phyloP scores from a whole-genome alignment of 2,329 filamentous ascomycete genomes.

The Phyllosticta citrichinensis region DNA sequence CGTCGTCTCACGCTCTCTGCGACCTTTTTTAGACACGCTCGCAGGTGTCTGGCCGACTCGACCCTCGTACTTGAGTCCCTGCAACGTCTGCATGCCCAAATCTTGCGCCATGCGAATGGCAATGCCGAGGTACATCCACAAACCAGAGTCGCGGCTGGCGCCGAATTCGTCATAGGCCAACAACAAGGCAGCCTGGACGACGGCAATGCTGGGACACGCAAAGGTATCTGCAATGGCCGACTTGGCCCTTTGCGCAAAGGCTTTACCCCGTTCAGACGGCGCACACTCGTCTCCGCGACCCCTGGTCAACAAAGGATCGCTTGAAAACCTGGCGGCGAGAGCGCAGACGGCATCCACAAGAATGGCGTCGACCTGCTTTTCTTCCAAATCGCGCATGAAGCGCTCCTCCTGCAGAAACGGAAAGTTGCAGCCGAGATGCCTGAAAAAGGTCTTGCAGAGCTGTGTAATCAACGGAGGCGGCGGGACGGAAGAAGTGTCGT shows the following conservation, averaged over 20 bases:
- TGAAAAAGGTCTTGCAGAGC: conserved; percentile 72
- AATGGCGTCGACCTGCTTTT: conserved; percentile 74
- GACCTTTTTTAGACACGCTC: conserved; percentile 29
- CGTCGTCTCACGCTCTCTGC: conserved; percentile 35
- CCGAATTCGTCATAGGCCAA: conserved; percentile 87
- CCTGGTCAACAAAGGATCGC: conserved; percentile 40
- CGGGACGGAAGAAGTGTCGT: conserved; percentile 63
- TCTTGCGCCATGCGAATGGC: conserved; percentile 76
- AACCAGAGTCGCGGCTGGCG: conserved; percentile 73
- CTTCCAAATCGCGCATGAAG: conserved; percentile 65
- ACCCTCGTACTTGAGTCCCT: conserved; percentile 56
- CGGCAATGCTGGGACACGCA: conserved; percentile 70
- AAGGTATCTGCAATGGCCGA: conserved; percentile 75
- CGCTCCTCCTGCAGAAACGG: conserved; percentile 67
- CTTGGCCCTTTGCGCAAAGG: conserved; percentile 74
- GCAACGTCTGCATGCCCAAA: conserved; percentile 69
- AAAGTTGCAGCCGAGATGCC: conserved; percentile 74
- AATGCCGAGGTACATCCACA: conserved; percentile 90
- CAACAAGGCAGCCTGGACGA: conserved; percentile 72
- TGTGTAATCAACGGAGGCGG: conserved; percentile 67
- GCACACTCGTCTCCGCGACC: conserved; percentile 17
- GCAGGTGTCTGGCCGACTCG: conserved; percentile 46
- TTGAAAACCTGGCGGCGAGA: conserved; percentile 70
- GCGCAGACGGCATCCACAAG: conserved; percentile 80
- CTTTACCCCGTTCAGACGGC: conserved; percentile 59